phyloP scores from a whole-genome alignment of 176 grass and related monocot genomes.

The Alopecurus myosuroides region DNA sequence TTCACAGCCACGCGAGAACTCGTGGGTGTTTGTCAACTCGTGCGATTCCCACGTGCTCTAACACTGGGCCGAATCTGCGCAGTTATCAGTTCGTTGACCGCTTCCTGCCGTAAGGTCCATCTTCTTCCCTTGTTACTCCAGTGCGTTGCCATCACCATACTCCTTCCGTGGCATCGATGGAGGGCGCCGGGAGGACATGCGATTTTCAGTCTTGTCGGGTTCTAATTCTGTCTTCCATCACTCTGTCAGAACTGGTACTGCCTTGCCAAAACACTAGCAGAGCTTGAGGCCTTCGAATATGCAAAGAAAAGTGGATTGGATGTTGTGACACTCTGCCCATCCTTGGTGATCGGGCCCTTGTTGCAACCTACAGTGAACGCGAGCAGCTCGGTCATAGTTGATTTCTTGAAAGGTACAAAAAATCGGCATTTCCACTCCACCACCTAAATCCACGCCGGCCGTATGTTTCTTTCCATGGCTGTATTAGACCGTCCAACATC shows the following conservation, averaged over 20 bases:
- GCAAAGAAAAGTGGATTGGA: conserved; percentile 36
- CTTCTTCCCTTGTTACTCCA: too few relatives aligned
- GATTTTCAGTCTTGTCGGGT: background rate
- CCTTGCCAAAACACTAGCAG: conserved; percentile 54
- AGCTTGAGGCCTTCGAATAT: conserved; percentile 50
- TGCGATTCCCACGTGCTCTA: conserved; percentile 18
- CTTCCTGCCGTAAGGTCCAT: too few relatives aligned
- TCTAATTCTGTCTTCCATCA: background rate
- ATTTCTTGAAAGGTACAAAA: conserved; percentile 51
- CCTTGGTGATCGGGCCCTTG: conserved; percentile 49
- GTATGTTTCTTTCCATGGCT: background rate
- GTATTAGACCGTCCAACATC: background rate
- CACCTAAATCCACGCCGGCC: background rate
- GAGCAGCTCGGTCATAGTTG: conserved; percentile 52
- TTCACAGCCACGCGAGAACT: too few relatives aligned
- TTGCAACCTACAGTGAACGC: conserved; percentile 58
- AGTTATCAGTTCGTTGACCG: too few relatives aligned
- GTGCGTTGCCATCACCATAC: background rate
- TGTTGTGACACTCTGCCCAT: conserved; percentile 56
- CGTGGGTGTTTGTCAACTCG: conserved; percentile 9
- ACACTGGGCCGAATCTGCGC: too few relatives aligned
- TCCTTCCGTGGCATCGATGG: conserved; percentile 1
- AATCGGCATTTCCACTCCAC: background rate
- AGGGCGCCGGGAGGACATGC: background rate
- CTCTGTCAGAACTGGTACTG: conserved; percentile 55